Percentiles rank a stretch among this genome's conserved stretches.
Conservation (phyloP, 2,329 filamentous ascomycete genomes). For the Fusarium continuum region DNA sequence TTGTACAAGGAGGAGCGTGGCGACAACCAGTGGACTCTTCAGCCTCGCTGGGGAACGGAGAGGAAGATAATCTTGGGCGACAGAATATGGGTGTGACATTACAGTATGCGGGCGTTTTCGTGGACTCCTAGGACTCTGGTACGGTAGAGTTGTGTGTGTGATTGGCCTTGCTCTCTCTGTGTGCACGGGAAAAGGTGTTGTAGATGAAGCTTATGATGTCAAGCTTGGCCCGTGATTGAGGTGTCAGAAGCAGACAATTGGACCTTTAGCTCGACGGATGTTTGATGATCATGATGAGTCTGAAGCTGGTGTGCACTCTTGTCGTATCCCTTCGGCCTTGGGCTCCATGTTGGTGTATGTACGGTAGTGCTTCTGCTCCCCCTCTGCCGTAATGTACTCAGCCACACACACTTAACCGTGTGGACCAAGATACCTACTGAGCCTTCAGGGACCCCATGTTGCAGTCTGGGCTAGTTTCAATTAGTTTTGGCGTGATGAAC, state of each 20-base stretch:
- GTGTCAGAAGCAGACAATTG: constrained; percentile 11
- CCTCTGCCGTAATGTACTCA: too few species aligned
- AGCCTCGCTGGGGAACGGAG: constrained; percentile 7
- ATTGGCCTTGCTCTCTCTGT: constrained; percentile 12
- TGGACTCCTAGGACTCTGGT: constrained; percentile 28
- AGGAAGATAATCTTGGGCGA: constrained; percentile 12
- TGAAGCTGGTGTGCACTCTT: neutral
- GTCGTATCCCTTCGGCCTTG: neutral
- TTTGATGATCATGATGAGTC: constrained; percentile 14
- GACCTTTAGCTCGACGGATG: constrained; percentile 5
- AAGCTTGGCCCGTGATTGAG: constrained; percentile 10
- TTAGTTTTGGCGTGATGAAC: constrained; percentile 20
- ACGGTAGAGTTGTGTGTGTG: constrained; percentile 33
- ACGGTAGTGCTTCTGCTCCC: constrained; percentile 8
- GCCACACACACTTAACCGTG: constrained; percentile 26
- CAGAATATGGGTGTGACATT: constrained; percentile 20
- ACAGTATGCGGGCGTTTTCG: constrained; percentile 31
- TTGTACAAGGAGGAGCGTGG: constrained; percentile 22
- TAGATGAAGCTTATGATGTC: constrained; percentile 35
- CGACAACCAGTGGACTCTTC: constrained; percentile 7
- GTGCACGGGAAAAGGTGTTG: constrained; percentile 24
- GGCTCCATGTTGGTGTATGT: constrained; percentile 4
- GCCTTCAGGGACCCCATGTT: constrained; percentile 22
- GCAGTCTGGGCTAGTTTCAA: constrained; percentile 4
- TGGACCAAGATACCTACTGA: constrained; percentile 21